phyloP scores from a whole-genome alignment of 148 eudicot genomes.

The Nyssa sinensis region DNA sequence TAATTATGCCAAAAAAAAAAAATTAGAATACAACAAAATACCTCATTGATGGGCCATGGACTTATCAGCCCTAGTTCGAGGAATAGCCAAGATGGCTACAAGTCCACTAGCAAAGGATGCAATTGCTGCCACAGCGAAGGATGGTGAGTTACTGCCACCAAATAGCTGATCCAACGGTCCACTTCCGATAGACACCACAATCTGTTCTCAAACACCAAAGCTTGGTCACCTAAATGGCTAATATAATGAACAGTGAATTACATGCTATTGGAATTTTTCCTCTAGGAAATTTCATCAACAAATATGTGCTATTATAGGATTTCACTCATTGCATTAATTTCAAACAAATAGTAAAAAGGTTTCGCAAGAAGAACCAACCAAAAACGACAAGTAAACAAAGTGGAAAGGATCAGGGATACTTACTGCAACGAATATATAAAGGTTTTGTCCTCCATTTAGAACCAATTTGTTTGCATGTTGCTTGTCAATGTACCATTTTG shows the following conservation, averaged over 20 bases:
- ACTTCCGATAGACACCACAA: conserved; percentile 79
- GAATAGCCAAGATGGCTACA: conserved; percentile 64
- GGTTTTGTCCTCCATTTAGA: not conserved
- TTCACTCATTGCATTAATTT: conserved; percentile 6
- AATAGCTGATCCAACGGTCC: conserved; percentile 92
- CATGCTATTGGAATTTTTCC: not conserved
- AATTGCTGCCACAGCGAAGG: conserved; percentile 67
- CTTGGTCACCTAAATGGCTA: conserved; percentile 14
- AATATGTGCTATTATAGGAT: conserved; percentile 13
- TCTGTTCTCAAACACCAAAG: conserved; percentile 40
- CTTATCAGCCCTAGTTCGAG: conserved; percentile 60
- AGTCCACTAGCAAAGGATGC: conserved; percentile 71
- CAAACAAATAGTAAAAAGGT: conserved; percentile 11
- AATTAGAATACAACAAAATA: conserved; percentile 25
- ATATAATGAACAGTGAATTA: not conserved
- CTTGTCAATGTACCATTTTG: not conserved
- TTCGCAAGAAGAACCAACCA: not conserved
- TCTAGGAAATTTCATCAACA: not conserved
- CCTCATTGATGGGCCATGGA: conserved; percentile 44
- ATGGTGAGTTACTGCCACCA: conserved; percentile 90
- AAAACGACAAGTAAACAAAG: not conserved
- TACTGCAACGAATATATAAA: not conserved
- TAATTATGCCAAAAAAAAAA: conserved; percentile 14
- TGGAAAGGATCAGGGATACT: not conserved
- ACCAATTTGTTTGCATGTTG: conserved; percentile 12